Conservation (phyloP, 1,139 yeast species). For the Pichia sp. region DNA sequence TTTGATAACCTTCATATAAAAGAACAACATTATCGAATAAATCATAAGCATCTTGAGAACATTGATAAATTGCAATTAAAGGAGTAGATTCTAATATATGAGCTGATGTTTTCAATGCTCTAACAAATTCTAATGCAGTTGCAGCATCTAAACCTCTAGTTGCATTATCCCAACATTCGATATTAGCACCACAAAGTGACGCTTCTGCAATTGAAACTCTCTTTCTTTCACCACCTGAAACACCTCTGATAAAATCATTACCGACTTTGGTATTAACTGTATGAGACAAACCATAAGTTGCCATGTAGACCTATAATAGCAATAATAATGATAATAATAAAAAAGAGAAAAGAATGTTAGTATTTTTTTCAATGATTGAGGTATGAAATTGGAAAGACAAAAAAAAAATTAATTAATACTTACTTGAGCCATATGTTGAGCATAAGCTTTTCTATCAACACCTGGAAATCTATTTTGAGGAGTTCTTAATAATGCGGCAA, state of each 20-base stretch:
- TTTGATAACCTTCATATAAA: conserved; percentile 75
- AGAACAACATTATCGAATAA: conserved; percentile 72
- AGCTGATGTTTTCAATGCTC: conserved; percentile 64
- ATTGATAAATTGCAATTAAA: conserved; percentile 77
- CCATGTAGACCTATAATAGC: conserved; percentile 46
- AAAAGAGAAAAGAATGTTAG: conserved; percentile 3
- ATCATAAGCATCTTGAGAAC: conserved; percentile 75
- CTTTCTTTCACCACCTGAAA: conserved; percentile 44
- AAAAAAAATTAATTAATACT: conserved; percentile 2
- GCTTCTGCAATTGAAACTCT: conserved; percentile 53
- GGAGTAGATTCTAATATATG: conserved; percentile 56
- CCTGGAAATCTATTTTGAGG: conserved; percentile 62
- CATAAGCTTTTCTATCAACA: conserved; percentile 50
- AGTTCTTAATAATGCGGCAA: conserved; percentile 59
- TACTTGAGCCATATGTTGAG: conserved; percentile 50
- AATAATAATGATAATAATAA: background rate
- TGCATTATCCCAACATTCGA: conserved; percentile 77
- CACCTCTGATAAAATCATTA: conserved; percentile 40
- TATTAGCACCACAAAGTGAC: conserved; percentile 43
- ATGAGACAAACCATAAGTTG: conserved; percentile 64
- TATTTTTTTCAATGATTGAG: background rate
- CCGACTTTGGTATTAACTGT: conserved; percentile 41
- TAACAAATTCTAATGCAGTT: conserved; percentile 70
- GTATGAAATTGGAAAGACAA: background rate
- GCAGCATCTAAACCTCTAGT: conserved; percentile 77